Evolutionary conservation across 2,329 filamentous ascomycete genomes (phyloP), one percentile per base, ranked within the genome.

Genomic region (Albophoma yamanashiensis): DNA sequence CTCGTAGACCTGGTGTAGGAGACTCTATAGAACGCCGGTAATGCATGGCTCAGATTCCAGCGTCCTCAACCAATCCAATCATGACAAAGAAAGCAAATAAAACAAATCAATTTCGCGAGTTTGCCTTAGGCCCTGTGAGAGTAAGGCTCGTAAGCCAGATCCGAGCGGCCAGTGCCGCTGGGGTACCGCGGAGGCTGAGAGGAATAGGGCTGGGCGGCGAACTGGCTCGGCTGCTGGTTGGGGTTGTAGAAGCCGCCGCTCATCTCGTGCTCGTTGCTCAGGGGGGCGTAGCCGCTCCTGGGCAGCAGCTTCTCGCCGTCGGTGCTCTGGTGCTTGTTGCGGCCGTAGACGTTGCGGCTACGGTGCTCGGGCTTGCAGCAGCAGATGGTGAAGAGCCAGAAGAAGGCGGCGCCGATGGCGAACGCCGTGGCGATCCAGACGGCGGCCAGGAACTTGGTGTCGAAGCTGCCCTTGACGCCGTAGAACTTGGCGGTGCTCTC

Each of bases 311-410:
- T 84, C 77, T 85, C 82, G 71, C 68, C 71, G 62, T 80, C 76
- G 56, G 66, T 66, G 58, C 67, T 64, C 63, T 66, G 64, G 63
- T 71, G 68, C 68, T 69, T 70, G 63, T 63, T 59, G 64, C 71
- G 67, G 63, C 71, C 72, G 67, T 71, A 42, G 53, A 42, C 53
- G 38, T 31, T 73, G 65, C 67, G 64, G 61, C 64, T 63, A 63
- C 67, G 65, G 59, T 62, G 64, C 60, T 75, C 74, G 17, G 74
- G 74, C 67, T 91, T 90, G 67, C 92, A 96, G 85, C 92, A 97
- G 87, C 93, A 97, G 69, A 89, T 83, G 74, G 87, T 91, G 73
- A 95, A 85, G 70, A 92, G 78, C 93, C 94, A 97, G 87, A 97
- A 97, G 71, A 96, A 76, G 64, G 84, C 85, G 9, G 89, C 88